A percentile compares a stretch with the other conserved stretches of the same genome.
These are phyloP conservation scores for Neurospora pannonica DNA, from an alignment of 495 filamentous ascomycete species.

Conservation along the genomic window DNA sequence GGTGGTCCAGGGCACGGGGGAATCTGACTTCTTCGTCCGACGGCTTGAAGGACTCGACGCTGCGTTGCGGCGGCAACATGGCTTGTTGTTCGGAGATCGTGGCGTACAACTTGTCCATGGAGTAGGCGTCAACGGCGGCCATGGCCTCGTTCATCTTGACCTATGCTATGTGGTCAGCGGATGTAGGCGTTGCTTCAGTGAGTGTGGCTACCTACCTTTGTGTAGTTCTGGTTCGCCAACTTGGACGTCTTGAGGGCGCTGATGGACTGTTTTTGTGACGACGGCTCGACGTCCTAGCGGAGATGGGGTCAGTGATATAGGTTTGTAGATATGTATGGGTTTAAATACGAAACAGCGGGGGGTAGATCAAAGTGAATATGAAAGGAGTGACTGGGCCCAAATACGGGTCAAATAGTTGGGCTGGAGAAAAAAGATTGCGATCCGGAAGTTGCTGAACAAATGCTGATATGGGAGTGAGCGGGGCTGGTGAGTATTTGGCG, in stretches of 20 bases:
- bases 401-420: background rate
- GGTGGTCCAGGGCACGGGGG: conserved; percentile 30
- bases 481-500: background rate
- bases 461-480: background rate
- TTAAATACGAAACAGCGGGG: background rate
- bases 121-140: conserved; percentile 25
- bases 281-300: background rate
- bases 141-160: conserved; percentile 36
- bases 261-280: conserved; percentile 32
- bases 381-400: background rate
- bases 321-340: background rate
- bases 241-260: conserved; percentile 37
- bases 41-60: conserved; percentile 31
- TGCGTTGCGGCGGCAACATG: conserved; percentile 42
- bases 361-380: background rate
- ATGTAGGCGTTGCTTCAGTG: conserved; percentile 23
- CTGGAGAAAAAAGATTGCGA: background rate
- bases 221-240: conserved; percentile 37
- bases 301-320: background rate
- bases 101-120: conserved; percentile 53
- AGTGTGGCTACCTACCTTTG: conserved; percentile 29
- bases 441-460: background rate
- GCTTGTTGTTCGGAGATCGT: conserved; percentile 60
- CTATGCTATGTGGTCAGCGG: background rate
- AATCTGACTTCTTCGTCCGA: conserved; percentile 33